Percentiles rank a stretch among this genome's conserved stretches.
These are phyloP conservation scores for Pleurotus platypus DNA, from an alignment of 768 basidiomycete genomes.

Conservation along the genomic window DNA sequence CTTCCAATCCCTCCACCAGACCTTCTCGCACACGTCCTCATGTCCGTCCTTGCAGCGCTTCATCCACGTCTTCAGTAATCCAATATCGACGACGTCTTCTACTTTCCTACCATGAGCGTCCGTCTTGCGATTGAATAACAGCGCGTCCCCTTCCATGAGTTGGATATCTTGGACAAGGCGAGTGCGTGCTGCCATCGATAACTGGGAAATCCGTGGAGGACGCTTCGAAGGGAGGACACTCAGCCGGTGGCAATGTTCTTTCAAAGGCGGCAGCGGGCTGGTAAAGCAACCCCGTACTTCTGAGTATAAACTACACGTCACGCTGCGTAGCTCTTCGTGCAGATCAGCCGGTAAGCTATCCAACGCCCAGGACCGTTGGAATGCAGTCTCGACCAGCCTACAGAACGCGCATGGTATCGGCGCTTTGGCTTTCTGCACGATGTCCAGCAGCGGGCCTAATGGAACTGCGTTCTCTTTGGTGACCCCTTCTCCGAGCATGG, in stretches of 20 bases:
- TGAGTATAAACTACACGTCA: background rate
- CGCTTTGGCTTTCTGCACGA: background rate
- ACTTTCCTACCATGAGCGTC: conserved; percentile 1
- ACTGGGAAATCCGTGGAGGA: background rate
- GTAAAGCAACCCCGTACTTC: background rate
- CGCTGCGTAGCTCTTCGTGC: background rate
- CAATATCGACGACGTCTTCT: background rate
- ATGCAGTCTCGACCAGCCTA: background rate
- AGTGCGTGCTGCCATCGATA: background rate
- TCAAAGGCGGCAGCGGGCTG: background rate
- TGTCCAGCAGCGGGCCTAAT: background rate
- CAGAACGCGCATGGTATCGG: background rate
- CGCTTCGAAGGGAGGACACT: background rate
- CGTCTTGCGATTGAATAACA: background rate
- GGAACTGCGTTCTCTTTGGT: background rate
- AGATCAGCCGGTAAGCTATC: background rate
- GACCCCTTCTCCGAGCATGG: background rate
- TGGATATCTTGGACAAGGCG: background rate
- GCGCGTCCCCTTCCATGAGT: background rate
- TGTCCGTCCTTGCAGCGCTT: background rate
- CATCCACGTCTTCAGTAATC: background rate
- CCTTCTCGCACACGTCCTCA: background rate
- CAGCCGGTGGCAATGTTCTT: background rate
- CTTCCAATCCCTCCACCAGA: background rate
- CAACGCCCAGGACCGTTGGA: background rate